These are phyloP conservation scores for Diplodia scrobiculata DNA, from an alignment of 2,329 filamentous ascomycete species.

Conservation along the genomic window DNA sequence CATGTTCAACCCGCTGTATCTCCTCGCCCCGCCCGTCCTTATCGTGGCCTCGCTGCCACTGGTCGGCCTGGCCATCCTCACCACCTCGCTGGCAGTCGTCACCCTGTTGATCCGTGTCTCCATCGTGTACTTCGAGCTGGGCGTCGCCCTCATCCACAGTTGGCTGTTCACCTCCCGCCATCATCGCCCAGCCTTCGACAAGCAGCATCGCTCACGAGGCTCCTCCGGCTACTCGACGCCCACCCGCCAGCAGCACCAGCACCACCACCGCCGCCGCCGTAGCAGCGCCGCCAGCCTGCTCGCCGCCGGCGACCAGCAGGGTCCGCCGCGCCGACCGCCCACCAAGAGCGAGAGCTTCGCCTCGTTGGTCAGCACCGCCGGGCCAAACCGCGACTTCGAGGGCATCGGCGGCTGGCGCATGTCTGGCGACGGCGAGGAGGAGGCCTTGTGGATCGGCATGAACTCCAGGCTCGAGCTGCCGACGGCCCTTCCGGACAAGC, in stretches of 20 bases:
- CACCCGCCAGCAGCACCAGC: slow-evolving; percentile 6
- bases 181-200: slow-evolving; percentile 26
- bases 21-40: slow-evolving; percentile 43
- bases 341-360: slow-evolving; percentile 43
- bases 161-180: slow-evolving; percentile 37
- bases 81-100: slow-evolving; percentile 45
- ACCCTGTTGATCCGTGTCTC: slow-evolving; percentile 46
- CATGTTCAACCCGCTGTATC: slow-evolving; percentile 35
- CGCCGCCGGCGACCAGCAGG: slow-evolving; percentile 26
- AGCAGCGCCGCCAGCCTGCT: slow-evolving; percentile 29
- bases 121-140: slow-evolving; percentile 49
- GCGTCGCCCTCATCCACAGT: slow-evolving; percentile 44
- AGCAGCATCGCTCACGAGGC: slow-evolving; percentile 32
- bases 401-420: slow-evolving; percentile 49
- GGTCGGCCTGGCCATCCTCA: slow-evolving; percentile 44
- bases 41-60: slow-evolving; percentile 46
- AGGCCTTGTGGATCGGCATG: slow-evolving; percentile 50
- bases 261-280: slow-evolving; percentile 24
- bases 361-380: slow-evolving; percentile 40
- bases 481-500: slow-evolving; percentile 34
- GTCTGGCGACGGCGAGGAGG: slow-evolving; percentile 45
- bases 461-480: slow-evolving; percentile 48
- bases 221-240: slow-evolving; percentile 28
- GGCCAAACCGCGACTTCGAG: slow-evolving; percentile 47
- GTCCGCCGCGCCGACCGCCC: slow-evolving; percentile 31